phyloP scores from a whole-genome alignment of 1,139 yeast genomes.

The Schizosaccharomyces versatilis region DNA sequence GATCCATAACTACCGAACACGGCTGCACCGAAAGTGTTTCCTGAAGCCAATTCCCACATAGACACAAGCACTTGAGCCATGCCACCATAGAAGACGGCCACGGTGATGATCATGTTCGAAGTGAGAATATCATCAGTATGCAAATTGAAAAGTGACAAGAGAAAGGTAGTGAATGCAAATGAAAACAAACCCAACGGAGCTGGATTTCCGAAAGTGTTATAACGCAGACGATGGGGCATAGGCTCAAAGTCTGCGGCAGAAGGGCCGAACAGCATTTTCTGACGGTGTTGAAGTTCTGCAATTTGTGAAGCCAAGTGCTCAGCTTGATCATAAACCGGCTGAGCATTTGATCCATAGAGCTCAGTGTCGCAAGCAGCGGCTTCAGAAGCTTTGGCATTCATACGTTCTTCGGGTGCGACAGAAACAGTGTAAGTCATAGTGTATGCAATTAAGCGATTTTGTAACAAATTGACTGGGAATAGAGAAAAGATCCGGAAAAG shows the following conservation, averaged over 20 bases:
- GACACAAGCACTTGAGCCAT: constrained; percentile 52
- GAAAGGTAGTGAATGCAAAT: constrained; percentile 69
- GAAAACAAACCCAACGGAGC: constrained; percentile 72
- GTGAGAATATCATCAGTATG: constrained; percentile 36
- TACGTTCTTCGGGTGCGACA: too few species aligned
- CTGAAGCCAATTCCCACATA: constrained; percentile 45
- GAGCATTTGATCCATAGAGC: not conserved
- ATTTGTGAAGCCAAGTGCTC: not conserved
- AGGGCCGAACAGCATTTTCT: constrained; percentile 7
- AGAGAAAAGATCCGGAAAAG: too few species aligned
- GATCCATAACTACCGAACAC: constrained; percentile 69
- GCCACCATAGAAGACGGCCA: constrained; percentile 78
- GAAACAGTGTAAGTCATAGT: too few species aligned
- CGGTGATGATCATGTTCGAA: constrained; percentile 41
- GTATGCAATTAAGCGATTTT: too few species aligned
- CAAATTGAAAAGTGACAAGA: constrained; percentile 42
- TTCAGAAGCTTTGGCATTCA: not conserved
- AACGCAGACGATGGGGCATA: constrained; percentile 28
- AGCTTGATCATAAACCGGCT: not conserved
- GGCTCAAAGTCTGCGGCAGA: constrained; percentile 19
- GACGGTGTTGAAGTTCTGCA: not conserved
- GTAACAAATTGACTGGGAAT: too few species aligned
- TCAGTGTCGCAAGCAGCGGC: not conserved
- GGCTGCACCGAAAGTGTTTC: constrained; percentile 79
- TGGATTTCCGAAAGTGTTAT: constrained; percentile 62